These are phyloP conservation scores for Tephrocybe rancida DNA, from an alignment of 768 basidiomycete species.

Conservation along the genomic window DNA sequence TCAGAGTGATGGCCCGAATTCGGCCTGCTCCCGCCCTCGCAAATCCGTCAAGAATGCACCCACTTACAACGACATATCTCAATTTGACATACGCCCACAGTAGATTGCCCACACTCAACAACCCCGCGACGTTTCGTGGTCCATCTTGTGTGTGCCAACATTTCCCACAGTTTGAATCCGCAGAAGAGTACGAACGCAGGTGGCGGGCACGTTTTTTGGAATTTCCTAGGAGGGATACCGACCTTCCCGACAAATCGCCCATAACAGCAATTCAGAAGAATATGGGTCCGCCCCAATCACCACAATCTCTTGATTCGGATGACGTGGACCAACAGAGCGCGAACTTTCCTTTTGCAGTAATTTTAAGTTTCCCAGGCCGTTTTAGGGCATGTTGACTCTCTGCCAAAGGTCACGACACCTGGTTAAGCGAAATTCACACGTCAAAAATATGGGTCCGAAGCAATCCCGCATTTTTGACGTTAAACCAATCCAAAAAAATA, in stretches of 20 bases:
- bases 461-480: constrained; percentile 25
- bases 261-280: constrained; percentile 12
- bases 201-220: not conserved
- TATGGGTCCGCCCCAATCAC: constrained; percentile 27
- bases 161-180: not conserved
- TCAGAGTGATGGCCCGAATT: not conserved
- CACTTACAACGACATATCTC: not conserved
- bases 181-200: not conserved
- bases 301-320: constrained; percentile 11
- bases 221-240: constrained; percentile 13
- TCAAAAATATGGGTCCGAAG: constrained; percentile 29
- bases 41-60: not conserved
- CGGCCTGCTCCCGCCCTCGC: constrained; percentile 1
- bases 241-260: not conserved
- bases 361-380: constrained; percentile 6
- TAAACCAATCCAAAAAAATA: constrained; percentile 21
- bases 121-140: not conserved
- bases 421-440: constrained; percentile 17
- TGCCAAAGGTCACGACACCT: constrained; percentile 7
- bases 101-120: not conserved
- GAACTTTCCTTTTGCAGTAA: constrained; percentile 18
- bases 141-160: no score
- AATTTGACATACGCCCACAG: not conserved
- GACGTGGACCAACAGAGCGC: constrained; percentile 11
- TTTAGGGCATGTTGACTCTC: constrained; percentile 7